Evolutionary conservation across 495 filamentous ascomycete genomes (phyloP).

Genomic region (Penicillium desertorum): DNA sequence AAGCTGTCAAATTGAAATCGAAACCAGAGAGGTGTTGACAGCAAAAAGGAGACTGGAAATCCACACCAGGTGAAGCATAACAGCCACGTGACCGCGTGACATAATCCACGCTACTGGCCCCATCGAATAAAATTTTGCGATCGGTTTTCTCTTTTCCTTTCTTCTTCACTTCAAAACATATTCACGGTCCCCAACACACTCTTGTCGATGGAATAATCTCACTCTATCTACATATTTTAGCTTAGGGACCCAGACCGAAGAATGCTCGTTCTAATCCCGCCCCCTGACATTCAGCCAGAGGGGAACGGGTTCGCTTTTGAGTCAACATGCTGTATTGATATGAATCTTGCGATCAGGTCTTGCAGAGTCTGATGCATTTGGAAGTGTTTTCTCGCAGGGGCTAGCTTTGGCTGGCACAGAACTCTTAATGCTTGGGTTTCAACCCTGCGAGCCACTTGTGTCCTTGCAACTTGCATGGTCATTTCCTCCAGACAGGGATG

Average conservation of each 20-base stretch:
- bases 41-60: neutral
- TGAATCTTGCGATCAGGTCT: conserved; percentile 1
- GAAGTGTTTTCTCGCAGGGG: neutral
- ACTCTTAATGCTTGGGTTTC: conserved; percentile 6
- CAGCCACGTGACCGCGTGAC: conserved; percentile 1
- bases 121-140: conserved; percentile 20
- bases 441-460: neutral
- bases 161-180: conserved; percentile 27
- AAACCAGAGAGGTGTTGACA: neutral
- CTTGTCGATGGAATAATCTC: conserved; percentile 38
- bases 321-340: conserved; percentile 33
- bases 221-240: conserved; percentile 46
- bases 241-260: conserved; percentile 46
- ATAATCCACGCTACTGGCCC: conserved; percentile 10
- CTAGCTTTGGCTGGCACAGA: neutral
- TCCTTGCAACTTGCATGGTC: neutral
- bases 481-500: conserved; percentile 6
- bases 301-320: conserved; percentile 53
- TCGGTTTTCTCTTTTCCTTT: conserved; percentile 22
- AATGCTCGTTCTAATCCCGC: conserved; percentile 53
- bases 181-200: conserved; percentile 44
- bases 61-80: neutral
- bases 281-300: conserved; percentile 35
- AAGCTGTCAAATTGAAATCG: neutral
- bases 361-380: neutral